Evolutionary conservation across 768 basidiomycete species (phyloP), one percentile per base, ranked within the genome.

Genomic region (Epithele typhae): DNA sequence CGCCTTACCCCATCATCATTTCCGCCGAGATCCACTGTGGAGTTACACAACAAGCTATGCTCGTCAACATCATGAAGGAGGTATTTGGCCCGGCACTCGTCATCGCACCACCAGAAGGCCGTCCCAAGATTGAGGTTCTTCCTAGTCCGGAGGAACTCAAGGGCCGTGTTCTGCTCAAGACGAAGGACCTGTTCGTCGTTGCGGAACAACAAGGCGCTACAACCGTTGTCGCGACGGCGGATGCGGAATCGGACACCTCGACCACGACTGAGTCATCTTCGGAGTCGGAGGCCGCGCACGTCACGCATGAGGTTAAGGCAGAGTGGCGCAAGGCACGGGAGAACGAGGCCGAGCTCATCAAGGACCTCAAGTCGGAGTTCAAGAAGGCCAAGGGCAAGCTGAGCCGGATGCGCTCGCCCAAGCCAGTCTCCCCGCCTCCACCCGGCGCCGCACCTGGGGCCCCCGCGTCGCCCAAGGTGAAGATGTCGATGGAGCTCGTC

Each of bases 21-120:
- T 94, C 92, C 2, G 89, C 92, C 11, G 94, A 98, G 68, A 77
- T 94, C 1, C 93, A 95, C 59, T 95, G 92, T 63, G 71, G 77
- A 0, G 47, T 91, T 14, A 65, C 72, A 22, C 89, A 93, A 61
- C 94, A 98, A 62, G 86, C 87, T 30, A 73, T 74, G 60, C 73
- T 96, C 12, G 92, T 80, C 0, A 59, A 72, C 2, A 91, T 94
- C 58, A 80, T 98, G 79, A 65, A 62, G 36, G 74, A 77, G 15
- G 74, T 73, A 14, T 81, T 87, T 55, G 81, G 81, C 1, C 68
- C 73, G 4, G 66, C 68, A 7, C 65, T 87, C 22, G 68, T 87
- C 30, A 68, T 63, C 27, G 65, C 65, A 6, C 73, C 72, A 4
- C 49, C 79, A 33, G 74, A 81, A 25, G 76, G 71, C 8, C 67